Base-by-base conservation (phyloP, 176 grass and related monocot species). In the Chrysopogon serrulatus region DNA sequence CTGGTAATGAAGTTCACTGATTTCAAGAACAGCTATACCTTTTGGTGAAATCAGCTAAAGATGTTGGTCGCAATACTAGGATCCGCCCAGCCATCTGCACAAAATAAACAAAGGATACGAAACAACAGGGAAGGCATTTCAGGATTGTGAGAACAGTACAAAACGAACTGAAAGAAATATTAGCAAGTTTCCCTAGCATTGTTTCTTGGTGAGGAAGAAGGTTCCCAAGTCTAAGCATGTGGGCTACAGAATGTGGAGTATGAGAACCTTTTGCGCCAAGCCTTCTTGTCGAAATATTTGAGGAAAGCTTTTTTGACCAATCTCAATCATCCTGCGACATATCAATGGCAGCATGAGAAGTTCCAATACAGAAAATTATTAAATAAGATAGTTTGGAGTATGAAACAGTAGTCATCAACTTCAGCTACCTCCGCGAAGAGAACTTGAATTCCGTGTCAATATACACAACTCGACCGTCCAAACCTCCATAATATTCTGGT, bases 371-470 rank as follows among this genome's bases (percentile, higher is more conserved):
- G 24, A 72, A 31, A 68, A 4, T 35, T 81, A 64, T 47, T 62
- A 45, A 81, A 76, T 54, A 77, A 26, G 10, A 79, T 44, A n/a
- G 2, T 56, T 82, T 60, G 44, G 18, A 66, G 19, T 39, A 70
- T 10, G 9, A 65, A 61, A 27, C 3, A 41, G 51, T 62, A 59
- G 40, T 12, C 54, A 76, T 32, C n/a, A 59, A 66, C 9, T 56
- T 80, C 24, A 80, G 60, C 30, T 92, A 98, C 96, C 96, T 98
- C 79, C 85, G 84, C 51, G 91, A 87, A 94, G 89, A 93, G 86
- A 98, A 98, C 89, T 94, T 98, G 71, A 83, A 94, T 90, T 98
- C 96, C 0, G 93, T 96, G 69, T 98, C 93, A 74, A 98, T 94
- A 73, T 96, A 98, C 48, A 94, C 83, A 70, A 96, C 89, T 70